Percentiles rank a stretch among this genome's conserved stretches.
These are phyloP conservation scores for Russula brevipes DNA, from an alignment of 768 basidiomycete genomes.

Conservation along the genomic window DNA sequence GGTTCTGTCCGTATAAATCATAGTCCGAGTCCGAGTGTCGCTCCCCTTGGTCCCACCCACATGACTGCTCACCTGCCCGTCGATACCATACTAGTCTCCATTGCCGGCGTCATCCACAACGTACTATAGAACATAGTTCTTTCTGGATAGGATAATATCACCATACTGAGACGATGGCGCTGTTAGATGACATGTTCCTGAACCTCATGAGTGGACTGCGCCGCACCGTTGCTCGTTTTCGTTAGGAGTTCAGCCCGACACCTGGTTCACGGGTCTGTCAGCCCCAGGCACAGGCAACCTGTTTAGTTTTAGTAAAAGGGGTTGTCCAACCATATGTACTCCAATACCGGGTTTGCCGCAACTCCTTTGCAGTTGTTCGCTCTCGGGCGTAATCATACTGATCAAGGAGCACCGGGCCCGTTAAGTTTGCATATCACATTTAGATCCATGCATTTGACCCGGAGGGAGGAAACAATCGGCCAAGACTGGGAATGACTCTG, in stretches of 20 bases:
- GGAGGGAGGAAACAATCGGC: too few species aligned
- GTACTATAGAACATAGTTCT: not conserved
- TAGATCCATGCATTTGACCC: too few species aligned
- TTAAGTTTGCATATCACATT: not conserved
- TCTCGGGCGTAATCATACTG: not conserved
- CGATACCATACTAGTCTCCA: too few species aligned
- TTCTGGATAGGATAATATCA: not conserved
- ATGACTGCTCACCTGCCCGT: not conserved
- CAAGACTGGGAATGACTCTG: too few species aligned
- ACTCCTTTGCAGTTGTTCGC: not conserved
- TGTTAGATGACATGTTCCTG: too few species aligned
- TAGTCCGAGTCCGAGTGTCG: not conserved
- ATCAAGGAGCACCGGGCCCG: not conserved
- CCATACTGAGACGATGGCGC: not conserved
- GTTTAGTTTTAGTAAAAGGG: too few species aligned
- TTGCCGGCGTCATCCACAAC: too few species aligned
- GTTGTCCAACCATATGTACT: too few species aligned
- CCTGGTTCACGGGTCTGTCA: not conserved
- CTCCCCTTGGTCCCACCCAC: not conserved
- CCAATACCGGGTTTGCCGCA: not conserved
- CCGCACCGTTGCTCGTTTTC: too few species aligned
- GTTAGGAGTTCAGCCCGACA: too few species aligned
- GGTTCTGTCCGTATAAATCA: not conserved
- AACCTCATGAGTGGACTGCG: too few species aligned
- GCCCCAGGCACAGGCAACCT: not conserved